These are phyloP conservation scores for Kentomonas sorsogonicus DNA, from an alignment of 208 protist genomes.

Conservation along the genomic window DNA sequence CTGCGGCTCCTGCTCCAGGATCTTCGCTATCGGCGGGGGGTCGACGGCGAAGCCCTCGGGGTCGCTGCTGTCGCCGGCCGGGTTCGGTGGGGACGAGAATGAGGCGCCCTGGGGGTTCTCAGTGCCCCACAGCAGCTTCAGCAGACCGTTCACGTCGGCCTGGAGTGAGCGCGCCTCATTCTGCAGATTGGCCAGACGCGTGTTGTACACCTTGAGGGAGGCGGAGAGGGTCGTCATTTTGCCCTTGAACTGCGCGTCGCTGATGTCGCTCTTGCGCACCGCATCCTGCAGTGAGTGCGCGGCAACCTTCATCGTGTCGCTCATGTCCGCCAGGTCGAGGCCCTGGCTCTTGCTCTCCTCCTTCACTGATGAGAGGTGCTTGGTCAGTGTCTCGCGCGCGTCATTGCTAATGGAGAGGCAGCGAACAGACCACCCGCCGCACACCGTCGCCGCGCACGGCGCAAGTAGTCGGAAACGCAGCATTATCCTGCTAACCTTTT, in stretches of 20 bases:
- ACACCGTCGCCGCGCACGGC: no score
- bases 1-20: conserved; percentile 27
- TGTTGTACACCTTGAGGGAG: conserved; percentile 85
- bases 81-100: conserved; percentile 48
- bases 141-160: conserved; percentile 57
- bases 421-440: conserved; percentile 7
- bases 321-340: conserved; percentile 85
- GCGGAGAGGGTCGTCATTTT: conserved; percentile 67
- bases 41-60: conserved; percentile 71
- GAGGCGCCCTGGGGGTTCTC: conserved; percentile 45
- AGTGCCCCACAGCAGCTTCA: conserved; percentile 83
- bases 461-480: conserved; percentile 11
- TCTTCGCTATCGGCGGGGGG: conserved; percentile 48
- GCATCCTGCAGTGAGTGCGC: conserved; percentile 54
- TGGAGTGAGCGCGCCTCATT: conserved; percentile 82
- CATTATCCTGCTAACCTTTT: neutral
- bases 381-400: conserved; percentile 59
- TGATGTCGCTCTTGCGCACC: conserved; percentile 28
- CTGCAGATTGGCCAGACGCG: conserved; percentile 73
- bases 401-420: conserved; percentile 34
- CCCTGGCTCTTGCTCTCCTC: conserved; percentile 85
- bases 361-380: conserved; percentile 70
- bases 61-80: neutral
- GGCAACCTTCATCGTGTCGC: conserved; percentile 63
- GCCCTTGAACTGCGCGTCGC: conserved; percentile 69